Percentiles rank a stretch among this genome's conserved stretches.
phyloP scores from a whole-genome alignment of 2,329 filamentous ascomycete species.

The Fusarium chaquense region DNA sequence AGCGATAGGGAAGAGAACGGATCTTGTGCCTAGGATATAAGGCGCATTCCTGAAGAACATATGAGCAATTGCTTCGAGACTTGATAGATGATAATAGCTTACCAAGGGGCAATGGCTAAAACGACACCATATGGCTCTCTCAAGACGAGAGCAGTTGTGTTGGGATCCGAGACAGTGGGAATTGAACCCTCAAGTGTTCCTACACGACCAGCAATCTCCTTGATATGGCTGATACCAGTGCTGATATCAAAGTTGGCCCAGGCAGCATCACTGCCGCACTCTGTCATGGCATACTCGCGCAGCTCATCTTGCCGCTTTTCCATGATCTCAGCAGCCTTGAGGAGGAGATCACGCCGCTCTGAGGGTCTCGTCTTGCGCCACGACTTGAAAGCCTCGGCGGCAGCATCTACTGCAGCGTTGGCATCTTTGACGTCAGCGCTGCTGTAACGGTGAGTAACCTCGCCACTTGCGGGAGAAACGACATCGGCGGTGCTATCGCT shows the following conservation, averaged over 20 bases:
- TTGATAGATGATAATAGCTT: conserved; percentile 43
- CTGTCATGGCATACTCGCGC: conserved; percentile 66
- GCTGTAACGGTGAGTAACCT: conserved; percentile 66
- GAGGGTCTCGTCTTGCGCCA: conserved; percentile 75
- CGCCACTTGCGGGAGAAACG: conserved; percentile 64
- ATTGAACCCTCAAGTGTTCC: conserved; percentile 54
- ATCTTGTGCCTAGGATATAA: conserved; percentile 65
- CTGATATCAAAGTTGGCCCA: conserved; percentile 59
- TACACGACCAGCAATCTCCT: conserved; percentile 60
- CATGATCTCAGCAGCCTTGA: conserved; percentile 75
- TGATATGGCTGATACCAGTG: conserved; percentile 54
- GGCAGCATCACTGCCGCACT: conserved; percentile 56
- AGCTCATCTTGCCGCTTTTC: conserved; percentile 71
- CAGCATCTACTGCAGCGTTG: conserved; percentile 63
- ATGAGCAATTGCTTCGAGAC: not conserved
- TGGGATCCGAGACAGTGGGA: conserved; percentile 50
- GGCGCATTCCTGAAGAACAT: conserved; percentile 65
- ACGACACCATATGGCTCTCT: conserved; percentile 85
- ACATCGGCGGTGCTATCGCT: conserved; percentile 66
- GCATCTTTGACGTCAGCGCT: conserved; percentile 69
- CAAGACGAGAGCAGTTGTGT: conserved; percentile 69
- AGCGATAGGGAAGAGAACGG: conserved; percentile 75
- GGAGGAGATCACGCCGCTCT: conserved; percentile 75
- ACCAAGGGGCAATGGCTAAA: conserved; percentile 86
- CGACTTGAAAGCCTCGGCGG: conserved; percentile 73